These are phyloP conservation scores for Harringtonia aguacate DNA, from an alignment of 2,329 filamentous ascomycete species.

Conservation along the genomic window DNA sequence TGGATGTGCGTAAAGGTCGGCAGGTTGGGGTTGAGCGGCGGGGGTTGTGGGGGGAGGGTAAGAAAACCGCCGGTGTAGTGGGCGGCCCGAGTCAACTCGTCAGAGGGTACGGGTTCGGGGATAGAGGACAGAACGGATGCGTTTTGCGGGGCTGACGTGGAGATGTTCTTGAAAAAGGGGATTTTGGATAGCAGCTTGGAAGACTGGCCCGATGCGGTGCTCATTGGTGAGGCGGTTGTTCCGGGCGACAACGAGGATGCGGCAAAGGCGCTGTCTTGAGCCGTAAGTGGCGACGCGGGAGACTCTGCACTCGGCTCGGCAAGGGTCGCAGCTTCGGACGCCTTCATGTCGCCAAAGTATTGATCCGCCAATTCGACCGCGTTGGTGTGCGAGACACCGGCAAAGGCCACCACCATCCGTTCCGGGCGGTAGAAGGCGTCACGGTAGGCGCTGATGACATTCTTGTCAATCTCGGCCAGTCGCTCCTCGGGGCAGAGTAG, in stretches of 20 bases:
- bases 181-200: slow-evolving; percentile 60
- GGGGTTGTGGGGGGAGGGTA: slow-evolving; percentile 69
- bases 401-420: slow-evolving; percentile 88
- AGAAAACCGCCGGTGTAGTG: slow-evolving; percentile 93
- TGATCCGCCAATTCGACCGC: slow-evolving; percentile 72
- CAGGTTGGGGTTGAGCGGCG: slow-evolving; percentile 64
- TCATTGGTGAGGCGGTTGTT: slow-evolving; percentile 17
- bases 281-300: background rate
- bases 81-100: slow-evolving; percentile 54
- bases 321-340: slow-evolving; percentile 23
- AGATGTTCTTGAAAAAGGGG: slow-evolving; percentile 83
- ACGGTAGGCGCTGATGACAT: slow-evolving; percentile 68
- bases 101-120: slow-evolving; percentile 29
- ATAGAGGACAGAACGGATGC: slow-evolving; percentile 42
- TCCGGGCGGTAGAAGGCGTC: slow-evolving; percentile 80
- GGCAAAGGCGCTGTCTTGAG: background rate
- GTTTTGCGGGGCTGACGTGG: slow-evolving; percentile 57
- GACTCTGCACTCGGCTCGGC: background rate
- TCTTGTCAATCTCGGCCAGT: slow-evolving; percentile 60
- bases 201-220: slow-evolving; percentile 29
- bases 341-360: slow-evolving; percentile 86
- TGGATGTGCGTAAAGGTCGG: slow-evolving; percentile 87
- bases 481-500: slow-evolving; percentile 82
- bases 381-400: slow-evolving; percentile 72
- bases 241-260: slow-evolving; percentile 19